Percentiles rank a stretch among this genome's conserved stretches.
Conservation (phyloP, 192 early-diverging fungal species). For the Coemansia asiatica region DNA sequence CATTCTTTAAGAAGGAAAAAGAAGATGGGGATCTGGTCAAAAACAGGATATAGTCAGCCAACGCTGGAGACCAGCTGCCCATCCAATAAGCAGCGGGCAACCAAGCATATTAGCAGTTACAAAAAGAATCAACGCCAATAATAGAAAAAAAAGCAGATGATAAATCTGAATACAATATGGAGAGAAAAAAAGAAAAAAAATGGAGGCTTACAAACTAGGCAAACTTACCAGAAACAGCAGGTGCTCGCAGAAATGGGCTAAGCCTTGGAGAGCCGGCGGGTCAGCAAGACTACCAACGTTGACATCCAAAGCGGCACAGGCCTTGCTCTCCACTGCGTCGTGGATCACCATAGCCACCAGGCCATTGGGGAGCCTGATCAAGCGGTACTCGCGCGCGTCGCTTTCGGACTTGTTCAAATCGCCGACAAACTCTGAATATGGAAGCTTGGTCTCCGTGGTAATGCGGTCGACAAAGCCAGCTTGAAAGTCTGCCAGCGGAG, state of each 20-base stretch:
- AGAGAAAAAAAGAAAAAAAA: not conserved
- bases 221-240: conserved; percentile 65
- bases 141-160: conserved; percentile 2
- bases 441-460: conserved; percentile 8
- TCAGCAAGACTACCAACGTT: conserved; percentile 72
- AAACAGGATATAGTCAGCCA: too few species aligned
- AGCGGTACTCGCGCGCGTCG: conserved; percentile 64
- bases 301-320: conserved; percentile 67
- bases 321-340: conserved; percentile 60
- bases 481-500: conserved; percentile 31
- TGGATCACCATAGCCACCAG: conserved; percentile 66
- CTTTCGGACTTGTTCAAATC: conserved; percentile 59
- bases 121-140: too few species aligned
- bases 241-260: conserved; percentile 83
- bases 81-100: too few species aligned
- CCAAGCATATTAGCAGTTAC: too few species aligned
- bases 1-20: too few species aligned
- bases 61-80: too few species aligned
- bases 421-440: conserved; percentile 36
- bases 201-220: not conserved
- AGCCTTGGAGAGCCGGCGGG: conserved; percentile 66
- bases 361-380: conserved; percentile 61
- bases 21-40: too few species aligned
- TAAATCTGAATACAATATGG: too few species aligned
- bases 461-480: conserved; percentile 29